These are phyloP conservation scores for Calonectria hawksworthii DNA, from an alignment of 2,329 filamentous ascomycete genomes.

Conservation along the genomic window DNA sequence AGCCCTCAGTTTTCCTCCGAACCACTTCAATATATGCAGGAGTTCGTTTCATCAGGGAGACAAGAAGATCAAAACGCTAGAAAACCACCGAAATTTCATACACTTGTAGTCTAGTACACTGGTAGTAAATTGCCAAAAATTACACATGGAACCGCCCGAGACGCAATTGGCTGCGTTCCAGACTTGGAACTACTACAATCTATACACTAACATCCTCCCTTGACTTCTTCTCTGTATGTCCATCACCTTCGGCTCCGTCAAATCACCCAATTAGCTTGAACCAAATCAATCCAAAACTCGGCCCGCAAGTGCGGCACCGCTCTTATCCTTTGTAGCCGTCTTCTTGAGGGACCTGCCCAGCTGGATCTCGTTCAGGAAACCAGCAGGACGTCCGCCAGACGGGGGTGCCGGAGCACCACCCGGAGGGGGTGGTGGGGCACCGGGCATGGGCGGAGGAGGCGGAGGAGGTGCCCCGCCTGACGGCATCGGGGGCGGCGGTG, in stretches of 20 bases:
- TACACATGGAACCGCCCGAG: slow-evolving; percentile 29
- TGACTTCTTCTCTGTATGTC: slow-evolving; percentile 17
- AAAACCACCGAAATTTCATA: slow-evolving; percentile 4
- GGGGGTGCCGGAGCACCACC: slow-evolving; percentile 60
- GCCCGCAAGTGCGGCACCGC: slow-evolving; percentile 79
- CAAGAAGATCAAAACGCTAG: background rate
- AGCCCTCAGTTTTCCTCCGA: background rate
- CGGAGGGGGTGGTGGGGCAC: slow-evolving; percentile 59
- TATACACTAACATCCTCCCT: background rate
- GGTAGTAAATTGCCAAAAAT: slow-evolving; percentile 23
- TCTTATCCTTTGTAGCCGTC: slow-evolving; percentile 90
- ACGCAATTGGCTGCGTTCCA: slow-evolving; percentile 32
- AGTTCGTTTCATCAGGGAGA: slow-evolving; percentile 6
- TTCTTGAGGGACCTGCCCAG: slow-evolving; percentile 85
- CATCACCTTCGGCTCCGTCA: background rate
- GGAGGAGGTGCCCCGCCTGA: slow-evolving; percentile 54
- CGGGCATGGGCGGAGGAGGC: slow-evolving; percentile 55
- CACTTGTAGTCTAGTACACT: slow-evolving; percentile 10
- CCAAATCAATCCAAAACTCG: slow-evolving; percentile 71
- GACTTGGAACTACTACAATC: slow-evolving; percentile 13
- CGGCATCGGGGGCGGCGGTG: slow-evolving; percentile 52
- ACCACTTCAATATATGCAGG: slow-evolving; percentile 8
- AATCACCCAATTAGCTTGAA: background rate
- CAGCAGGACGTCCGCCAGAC: slow-evolving; percentile 66
- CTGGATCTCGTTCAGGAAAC: slow-evolving; percentile 87